Percentiles rank a stretch among this genome's conserved stretches.
These are phyloP conservation scores for Aschersonia sp. DNA, from an alignment of 2,329 filamentous ascomycete genomes.

Conservation along the genomic window DNA sequence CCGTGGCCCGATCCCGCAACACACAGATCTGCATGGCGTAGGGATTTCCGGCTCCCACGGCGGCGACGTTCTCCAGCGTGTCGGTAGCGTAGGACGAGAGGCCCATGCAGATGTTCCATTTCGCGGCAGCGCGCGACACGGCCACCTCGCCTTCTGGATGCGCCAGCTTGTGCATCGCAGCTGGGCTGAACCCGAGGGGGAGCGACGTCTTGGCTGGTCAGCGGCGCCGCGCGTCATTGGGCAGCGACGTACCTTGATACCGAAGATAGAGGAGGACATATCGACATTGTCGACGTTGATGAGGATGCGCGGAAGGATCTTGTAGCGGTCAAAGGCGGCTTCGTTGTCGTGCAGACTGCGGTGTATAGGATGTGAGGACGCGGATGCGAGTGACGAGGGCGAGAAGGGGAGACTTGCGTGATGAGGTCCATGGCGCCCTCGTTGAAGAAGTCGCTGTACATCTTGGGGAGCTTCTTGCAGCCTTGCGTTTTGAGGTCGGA, in stretches of 20 bases:
- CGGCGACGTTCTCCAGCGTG: slow-evolving; percentile 9
- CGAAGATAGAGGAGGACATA: slow-evolving; percentile 9
- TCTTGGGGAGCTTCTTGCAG: not conserved
- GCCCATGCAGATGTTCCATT: slow-evolving; percentile 13
- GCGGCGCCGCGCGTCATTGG: not conserved
- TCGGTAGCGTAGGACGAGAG: slow-evolving; percentile 11
- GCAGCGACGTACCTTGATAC: slow-evolving; percentile 13
- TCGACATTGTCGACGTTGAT: slow-evolving; percentile 11
- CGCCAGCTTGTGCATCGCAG: slow-evolving; percentile 38
- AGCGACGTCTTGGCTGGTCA: slow-evolving; percentile 12
- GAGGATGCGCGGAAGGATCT: slow-evolving; percentile 23
- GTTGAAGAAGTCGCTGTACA: slow-evolving; percentile 35
- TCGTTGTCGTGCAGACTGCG: slow-evolving; percentile 36
- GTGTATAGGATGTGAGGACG: not conserved
- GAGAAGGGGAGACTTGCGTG: slow-evolving; percentile 5
- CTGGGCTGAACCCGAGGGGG: slow-evolving; percentile 37
- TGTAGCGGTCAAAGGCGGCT: slow-evolving; percentile 34
- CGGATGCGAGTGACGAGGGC: slow-evolving; percentile 8
- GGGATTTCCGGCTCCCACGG: slow-evolving; percentile 8
- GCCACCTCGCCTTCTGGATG: slow-evolving; percentile 36
- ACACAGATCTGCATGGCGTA: slow-evolving; percentile 12
- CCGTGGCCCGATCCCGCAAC: slow-evolving; percentile 9
- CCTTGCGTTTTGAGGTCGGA: not conserved
- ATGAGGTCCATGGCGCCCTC: slow-evolving; percentile 36
- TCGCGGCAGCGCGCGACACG: slow-evolving; percentile 25